Evolutionary conservation across 495 filamentous ascomycete species (phyloP).

Genomic region (Cercophora samala): DNA sequence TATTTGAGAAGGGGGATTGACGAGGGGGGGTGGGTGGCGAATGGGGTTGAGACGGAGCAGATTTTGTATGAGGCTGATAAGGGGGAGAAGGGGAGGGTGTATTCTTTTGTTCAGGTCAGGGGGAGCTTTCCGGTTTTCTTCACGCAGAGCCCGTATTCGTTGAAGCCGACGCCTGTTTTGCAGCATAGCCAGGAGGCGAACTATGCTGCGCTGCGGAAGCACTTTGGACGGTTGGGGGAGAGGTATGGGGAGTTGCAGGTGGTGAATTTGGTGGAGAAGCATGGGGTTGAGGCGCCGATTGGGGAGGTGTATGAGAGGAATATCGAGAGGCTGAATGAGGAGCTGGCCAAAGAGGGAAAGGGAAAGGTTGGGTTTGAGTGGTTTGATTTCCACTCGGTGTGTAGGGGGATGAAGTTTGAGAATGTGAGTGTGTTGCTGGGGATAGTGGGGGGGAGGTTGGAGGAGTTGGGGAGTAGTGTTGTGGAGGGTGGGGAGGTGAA

Average conservation of each 20-base stretch:
- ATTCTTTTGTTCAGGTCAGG: conserved; percentile 80
- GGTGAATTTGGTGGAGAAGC: conserved; percentile 85
- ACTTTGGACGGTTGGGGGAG: conserved; percentile 64
- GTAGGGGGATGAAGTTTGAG: conserved; percentile 95
- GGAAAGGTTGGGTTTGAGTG: conserved; percentile 68
- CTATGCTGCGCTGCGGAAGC: conserved; percentile 68
- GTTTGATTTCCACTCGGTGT: conserved; percentile 92
- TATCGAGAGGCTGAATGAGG: conserved; percentile 59
- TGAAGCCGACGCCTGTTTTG: conserved; percentile 81
- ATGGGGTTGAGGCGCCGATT: conserved; percentile 71
- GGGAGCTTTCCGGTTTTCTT: conserved; percentile 92
- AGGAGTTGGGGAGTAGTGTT: conserved; percentile 61
- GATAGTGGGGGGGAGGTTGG: conserved; percentile 59
- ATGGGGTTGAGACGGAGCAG: conserved; percentile 90
- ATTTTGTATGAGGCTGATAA: conserved; percentile 60
- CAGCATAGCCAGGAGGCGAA: conserved; percentile 76
- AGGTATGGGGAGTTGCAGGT: conserved; percentile 73
- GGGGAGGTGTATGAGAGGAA: conserved; percentile 72
- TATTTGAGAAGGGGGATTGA: conserved; percentile 92
- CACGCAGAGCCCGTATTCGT: conserved; percentile 85
- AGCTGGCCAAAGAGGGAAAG: conserved; percentile 48
- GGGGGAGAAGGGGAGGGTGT: conserved; percentile 63
- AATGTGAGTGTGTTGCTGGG: conserved; percentile 79
- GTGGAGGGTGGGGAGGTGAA: conserved; percentile 47
- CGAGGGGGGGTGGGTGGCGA: conserved; percentile 82